Evolutionary conservation across 306 rosid species (phyloP).

Genomic region (Cucurbita moschata): DNA sequence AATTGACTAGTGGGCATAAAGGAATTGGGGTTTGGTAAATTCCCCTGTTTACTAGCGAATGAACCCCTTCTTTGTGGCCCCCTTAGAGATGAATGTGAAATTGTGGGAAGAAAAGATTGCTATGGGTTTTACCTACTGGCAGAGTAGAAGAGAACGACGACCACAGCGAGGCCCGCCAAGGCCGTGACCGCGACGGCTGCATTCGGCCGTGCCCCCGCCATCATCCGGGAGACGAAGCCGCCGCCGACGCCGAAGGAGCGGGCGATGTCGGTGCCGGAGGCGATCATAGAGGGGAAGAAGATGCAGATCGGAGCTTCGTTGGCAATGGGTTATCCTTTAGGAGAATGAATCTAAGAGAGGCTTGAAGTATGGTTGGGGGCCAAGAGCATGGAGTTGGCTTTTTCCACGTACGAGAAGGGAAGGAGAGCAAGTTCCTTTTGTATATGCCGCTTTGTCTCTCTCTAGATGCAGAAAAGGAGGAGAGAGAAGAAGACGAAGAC

Average conservation of each 20-base stretch:
- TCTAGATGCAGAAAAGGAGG: not conserved
- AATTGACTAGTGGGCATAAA: not conserved
- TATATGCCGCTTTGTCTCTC: not conserved
- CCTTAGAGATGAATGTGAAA: conserved; percentile 10
- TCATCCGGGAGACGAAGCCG: conserved; percentile 20
- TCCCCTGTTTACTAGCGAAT: not conserved
- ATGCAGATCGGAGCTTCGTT: conserved; percentile 17
- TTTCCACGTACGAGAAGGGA: not conserved
- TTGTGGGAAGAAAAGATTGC: not conserved
- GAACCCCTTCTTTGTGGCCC: not conserved
- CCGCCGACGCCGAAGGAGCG: conserved; percentile 31
- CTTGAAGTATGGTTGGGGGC: not conserved
- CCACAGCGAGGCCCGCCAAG: conserved; percentile 51
- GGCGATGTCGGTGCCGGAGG: conserved; percentile 24
- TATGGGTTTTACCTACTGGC: conserved; percentile 45
- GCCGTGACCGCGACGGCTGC: conserved; percentile 49
- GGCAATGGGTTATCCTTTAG: not conserved
- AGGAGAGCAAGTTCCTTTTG: not conserved
- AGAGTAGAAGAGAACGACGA: conserved; percentile 46
- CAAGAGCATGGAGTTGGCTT: not conserved
- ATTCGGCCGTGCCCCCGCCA: conserved; percentile 26
- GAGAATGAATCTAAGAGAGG: not conserved
- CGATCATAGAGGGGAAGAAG: conserved; percentile 37
- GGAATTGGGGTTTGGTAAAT: not conserved
- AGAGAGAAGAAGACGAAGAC: not conserved